Conservation (phyloP, 345 rosid genomes). For the Syzygium aromaticum region DNA sequence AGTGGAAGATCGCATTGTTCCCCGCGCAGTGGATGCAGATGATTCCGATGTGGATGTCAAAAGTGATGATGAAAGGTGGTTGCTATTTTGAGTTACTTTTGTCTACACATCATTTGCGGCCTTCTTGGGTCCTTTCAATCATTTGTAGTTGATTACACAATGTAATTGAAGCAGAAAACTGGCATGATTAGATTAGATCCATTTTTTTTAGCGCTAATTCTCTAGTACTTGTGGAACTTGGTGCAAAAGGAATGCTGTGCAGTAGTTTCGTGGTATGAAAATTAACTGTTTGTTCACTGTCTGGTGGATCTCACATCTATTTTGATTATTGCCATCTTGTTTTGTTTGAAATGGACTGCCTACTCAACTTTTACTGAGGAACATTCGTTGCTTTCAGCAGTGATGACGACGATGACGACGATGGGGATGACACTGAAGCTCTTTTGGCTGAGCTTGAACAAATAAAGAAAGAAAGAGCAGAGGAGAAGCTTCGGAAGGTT, state of each 20-base stretch:
- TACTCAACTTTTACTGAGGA: neutral
- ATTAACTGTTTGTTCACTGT: neutral
- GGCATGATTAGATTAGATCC: neutral
- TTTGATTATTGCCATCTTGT: neutral
- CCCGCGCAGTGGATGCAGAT: constrained; percentile 73
- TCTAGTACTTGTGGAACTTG: neutral
- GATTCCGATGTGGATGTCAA: constrained; percentile 6
- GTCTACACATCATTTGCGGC: neutral
- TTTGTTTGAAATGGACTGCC: neutral
- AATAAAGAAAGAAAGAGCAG: constrained; percentile 90
- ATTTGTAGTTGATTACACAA: neutral
- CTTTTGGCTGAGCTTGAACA: constrained; percentile 93
- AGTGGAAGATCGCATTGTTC: constrained; percentile 70
- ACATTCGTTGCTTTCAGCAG: neutral
- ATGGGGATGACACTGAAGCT: constrained; percentile 81
- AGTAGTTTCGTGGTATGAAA: neutral
- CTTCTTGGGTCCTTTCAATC: neutral
- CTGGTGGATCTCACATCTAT: neutral
- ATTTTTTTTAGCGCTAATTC: neutral
- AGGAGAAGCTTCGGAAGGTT: constrained; percentile 83
- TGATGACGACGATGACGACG: constrained; percentile 19
- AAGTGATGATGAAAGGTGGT: constrained; percentile 1
- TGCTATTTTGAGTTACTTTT: neutral
- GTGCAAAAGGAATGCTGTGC: neutral
- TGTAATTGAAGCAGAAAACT: neutral